Percentiles rank a stretch among this genome's conserved stretches.
These are phyloP conservation scores for Aureoboletus auriporus DNA, from an alignment of 768 basidiomycete species.

Conservation along the genomic window DNA sequence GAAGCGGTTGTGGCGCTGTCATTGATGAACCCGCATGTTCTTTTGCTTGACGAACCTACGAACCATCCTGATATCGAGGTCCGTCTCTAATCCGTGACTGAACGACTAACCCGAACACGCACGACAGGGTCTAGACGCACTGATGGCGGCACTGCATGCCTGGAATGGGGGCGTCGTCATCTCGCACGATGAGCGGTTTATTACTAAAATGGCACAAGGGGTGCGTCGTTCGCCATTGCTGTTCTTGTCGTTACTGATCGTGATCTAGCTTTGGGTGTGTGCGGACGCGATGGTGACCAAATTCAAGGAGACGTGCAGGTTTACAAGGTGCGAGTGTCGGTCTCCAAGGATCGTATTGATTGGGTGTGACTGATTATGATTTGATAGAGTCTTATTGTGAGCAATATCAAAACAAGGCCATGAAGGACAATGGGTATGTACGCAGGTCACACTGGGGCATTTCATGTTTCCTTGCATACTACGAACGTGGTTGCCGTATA, in stretches of 20 bases:
- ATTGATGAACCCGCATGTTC: constrained; percentile 83
- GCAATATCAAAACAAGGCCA: constrained; percentile 61
- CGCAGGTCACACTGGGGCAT: too few relatives aligned
- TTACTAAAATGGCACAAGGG: constrained; percentile 84
- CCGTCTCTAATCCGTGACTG: background rate
- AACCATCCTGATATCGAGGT: constrained; percentile 96
- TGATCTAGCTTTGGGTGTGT: constrained; percentile 84
- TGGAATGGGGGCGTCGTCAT: constrained; percentile 96
- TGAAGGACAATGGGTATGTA: background rate
- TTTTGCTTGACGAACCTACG: constrained; percentile 95
- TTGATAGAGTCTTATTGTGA: constrained; percentile 67
- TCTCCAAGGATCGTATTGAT: too few relatives aligned
- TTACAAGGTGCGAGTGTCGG: constrained; percentile 65
- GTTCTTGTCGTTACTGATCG: background rate
- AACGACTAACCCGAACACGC: too few relatives aligned
- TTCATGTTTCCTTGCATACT: too few relatives aligned
- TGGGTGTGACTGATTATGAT: too few relatives aligned
- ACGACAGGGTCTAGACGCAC: constrained; percentile 82
- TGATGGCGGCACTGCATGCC: constrained; percentile 74
- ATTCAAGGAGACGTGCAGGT: constrained; percentile 84
- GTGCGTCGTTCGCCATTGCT: constrained; percentile 31
- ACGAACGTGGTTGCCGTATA: too few relatives aligned
- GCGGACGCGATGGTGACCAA: constrained; percentile 76
- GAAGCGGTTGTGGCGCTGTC: constrained; percentile 58
- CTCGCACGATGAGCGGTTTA: constrained; percentile 95